A percentile compares a stretch with the other conserved stretches of the same genome.
These are phyloP conservation scores for Juglanconis juglandina DNA, from an alignment of 2,329 filamentous ascomycete species.

Conservation along the genomic window DNA sequence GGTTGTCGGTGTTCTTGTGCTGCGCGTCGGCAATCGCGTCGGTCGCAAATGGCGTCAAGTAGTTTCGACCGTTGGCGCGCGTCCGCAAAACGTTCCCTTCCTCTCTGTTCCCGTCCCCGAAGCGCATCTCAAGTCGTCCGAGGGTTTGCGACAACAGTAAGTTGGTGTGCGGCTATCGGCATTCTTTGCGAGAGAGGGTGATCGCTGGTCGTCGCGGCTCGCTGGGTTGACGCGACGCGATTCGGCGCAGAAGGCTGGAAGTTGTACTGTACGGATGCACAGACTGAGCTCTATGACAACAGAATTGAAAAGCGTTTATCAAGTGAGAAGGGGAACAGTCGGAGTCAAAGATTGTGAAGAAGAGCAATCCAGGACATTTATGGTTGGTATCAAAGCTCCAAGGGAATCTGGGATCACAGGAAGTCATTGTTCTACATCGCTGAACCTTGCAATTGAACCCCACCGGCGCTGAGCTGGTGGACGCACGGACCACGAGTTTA, in stretches of 20 bases:
- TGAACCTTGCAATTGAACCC: neutral
- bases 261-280: neutral
- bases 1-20: conserved; percentile 17
- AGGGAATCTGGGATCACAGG: neutral
- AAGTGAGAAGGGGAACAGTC: neutral
- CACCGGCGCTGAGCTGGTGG: neutral
- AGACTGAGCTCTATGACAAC: neutral
- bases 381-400: neutral
- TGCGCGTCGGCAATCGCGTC: neutral
- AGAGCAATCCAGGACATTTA: neutral
- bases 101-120: conserved; percentile 22
- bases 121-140: conserved; percentile 22
- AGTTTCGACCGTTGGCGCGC: conserved; percentile 23
- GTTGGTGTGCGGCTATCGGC: conserved; percentile 6
- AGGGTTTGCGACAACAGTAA: conserved; percentile 9
- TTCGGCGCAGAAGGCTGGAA: neutral
- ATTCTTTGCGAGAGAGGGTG: conserved; percentile 7
- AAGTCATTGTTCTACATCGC: neutral
- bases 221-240: conserved; percentile 16
- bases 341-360: neutral
- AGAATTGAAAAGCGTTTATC: neutral
- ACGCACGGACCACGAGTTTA: neutral
- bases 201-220: neutral
- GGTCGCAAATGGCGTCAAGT: conserved; percentile 34
- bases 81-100: conserved; percentile 18